Base-by-base conservation (phyloP, 768 basidiomycete species). In the Naematelia aurantialba region DNA sequence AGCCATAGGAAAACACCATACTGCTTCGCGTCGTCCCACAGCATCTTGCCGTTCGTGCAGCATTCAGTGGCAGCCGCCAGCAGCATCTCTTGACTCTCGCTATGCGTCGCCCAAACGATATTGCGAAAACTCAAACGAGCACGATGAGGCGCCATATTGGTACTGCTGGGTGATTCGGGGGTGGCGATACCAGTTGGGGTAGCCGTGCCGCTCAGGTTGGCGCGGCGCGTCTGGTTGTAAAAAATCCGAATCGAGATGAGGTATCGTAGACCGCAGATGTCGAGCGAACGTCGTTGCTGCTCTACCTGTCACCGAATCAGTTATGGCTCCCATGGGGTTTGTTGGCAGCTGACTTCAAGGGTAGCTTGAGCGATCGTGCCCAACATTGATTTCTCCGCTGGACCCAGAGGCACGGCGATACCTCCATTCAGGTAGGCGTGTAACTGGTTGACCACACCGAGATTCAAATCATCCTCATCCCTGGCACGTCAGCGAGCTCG, bases 81-180 rank as follows among this genome's bases (percentile, higher is more conserved):
- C 3, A 99, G 76, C 46, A 97, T 75, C 17, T 88, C 90, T 69
- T 99, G 92, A 69, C 86, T 89, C 76, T 96, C 91, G 70, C 92
- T 96, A 67, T 96, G 89, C 73, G 88, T 93, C 0, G 93, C 94
- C 93, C 94, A 99, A 25, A 97, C 82, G 80, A 97, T 90, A 75
- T 99, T 94, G 30, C 96, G 85, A 76, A 76, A 76, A 2, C 73
- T 71, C 45, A 77, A 62, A 3, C 68, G 66, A 11, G 55, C 42
- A 26, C 52, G 29, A 54, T 55, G 56, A 25, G 51, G n/a, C 42
- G 52, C 52, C 3, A 42, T 24, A 2, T 26, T 17, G 14, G 46
- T 39, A 22, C 19, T 57, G 24, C 17, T 31, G 25, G 26, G 45
- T 11, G 30, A 26, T 10, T 30, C 51, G 5, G 64, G 58, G 12